phyloP scores from a whole-genome alignment of 2,329 filamentous ascomycete genomes.

The Drechslerella dactyloides region DNA sequence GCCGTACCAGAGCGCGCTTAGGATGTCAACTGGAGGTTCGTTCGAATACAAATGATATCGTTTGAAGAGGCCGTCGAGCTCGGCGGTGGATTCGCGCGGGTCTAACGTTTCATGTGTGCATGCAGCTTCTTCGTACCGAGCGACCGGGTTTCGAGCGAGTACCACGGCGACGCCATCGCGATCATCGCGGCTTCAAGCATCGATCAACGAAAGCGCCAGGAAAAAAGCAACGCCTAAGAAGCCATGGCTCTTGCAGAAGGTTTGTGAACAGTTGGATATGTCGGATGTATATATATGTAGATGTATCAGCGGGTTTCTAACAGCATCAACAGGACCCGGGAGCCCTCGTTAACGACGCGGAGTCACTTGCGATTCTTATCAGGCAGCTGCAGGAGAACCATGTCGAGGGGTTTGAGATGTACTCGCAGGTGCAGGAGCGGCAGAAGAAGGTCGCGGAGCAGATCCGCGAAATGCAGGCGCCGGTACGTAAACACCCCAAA shows the following conservation, averaged over 20 bases:
- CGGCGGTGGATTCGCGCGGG: not conserved
- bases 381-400: slow-evolving; percentile 36
- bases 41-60: not conserved
- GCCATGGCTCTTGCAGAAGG: slow-evolving; percentile 35
- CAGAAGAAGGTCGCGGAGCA: slow-evolving; percentile 33
- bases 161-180: slow-evolving; percentile 4
- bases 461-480: slow-evolving; percentile 21
- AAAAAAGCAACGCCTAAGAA: not conserved
- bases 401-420: slow-evolving; percentile 47
- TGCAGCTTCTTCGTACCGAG: slow-evolving; percentile 28
- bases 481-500: slow-evolving; percentile 3
- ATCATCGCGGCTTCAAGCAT: slow-evolving; percentile 19
- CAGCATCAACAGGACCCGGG: slow-evolving; percentile 20
- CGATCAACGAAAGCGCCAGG: slow-evolving; percentile 11
- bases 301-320: not conserved
- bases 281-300: too few relatives aligned
- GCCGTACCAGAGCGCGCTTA: not conserved
- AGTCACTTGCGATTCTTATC: slow-evolving; percentile 27
- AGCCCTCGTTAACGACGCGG: slow-evolving; percentile 14
- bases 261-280: too few relatives aligned
- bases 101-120: slow-evolving; percentile 2
- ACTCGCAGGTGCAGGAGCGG: slow-evolving; percentile 27
- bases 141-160: slow-evolving; percentile 5
- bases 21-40: slow-evolving; percentile 15
- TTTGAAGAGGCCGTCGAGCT: not conserved